A percentile compares a stretch with the other conserved stretches of the same genome.
phyloP scores from a whole-genome alignment of 208 protist genomes.

The Trypanosomatidae sp. region DNA sequence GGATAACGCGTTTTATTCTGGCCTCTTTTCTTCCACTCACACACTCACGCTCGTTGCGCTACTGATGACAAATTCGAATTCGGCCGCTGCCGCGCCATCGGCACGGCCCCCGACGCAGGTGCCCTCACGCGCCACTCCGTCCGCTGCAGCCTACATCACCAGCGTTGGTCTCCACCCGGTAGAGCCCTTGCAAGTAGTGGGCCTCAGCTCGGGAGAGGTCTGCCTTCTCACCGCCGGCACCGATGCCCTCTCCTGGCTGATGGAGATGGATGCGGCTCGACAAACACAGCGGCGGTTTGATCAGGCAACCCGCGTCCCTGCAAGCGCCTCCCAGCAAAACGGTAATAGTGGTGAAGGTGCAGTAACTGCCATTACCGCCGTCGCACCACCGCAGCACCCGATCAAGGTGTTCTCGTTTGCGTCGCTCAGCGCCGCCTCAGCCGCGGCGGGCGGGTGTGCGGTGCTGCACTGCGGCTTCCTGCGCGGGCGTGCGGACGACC shows the following conservation, averaged over 20 bases:
- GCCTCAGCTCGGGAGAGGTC: slow-evolving; percentile 31
- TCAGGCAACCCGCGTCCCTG: not conserved
- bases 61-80: not conserved
- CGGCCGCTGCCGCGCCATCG: not conserved
- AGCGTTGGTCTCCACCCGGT: slow-evolving; percentile 36
- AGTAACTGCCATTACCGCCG: not conserved
- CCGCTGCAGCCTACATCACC: slow-evolving; percentile 20
- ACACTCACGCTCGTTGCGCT: no score
- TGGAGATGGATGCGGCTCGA: slow-evolving; percentile 27
- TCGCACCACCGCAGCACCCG: slow-evolving; percentile 16
- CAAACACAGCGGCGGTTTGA: slow-evolving; percentile 8
- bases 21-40: not conserved
- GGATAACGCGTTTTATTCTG: no score
- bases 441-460: slow-evolving; percentile 4
- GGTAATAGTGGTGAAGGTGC: not conserved
- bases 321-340: not conserved
- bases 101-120: not conserved
- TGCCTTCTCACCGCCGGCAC: slow-evolving; percentile 28
- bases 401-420: slow-evolving; percentile 27
- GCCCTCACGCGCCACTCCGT: not conserved
- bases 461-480: slow-evolving; percentile 37
- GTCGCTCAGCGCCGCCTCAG: no score
- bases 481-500: slow-evolving; percentile 30
- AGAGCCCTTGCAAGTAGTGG: slow-evolving; percentile 31
- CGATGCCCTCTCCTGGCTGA: slow-evolving; percentile 30